Conservation (phyloP, 305 asterid genomes). For the Solanum hybrid region DNA sequence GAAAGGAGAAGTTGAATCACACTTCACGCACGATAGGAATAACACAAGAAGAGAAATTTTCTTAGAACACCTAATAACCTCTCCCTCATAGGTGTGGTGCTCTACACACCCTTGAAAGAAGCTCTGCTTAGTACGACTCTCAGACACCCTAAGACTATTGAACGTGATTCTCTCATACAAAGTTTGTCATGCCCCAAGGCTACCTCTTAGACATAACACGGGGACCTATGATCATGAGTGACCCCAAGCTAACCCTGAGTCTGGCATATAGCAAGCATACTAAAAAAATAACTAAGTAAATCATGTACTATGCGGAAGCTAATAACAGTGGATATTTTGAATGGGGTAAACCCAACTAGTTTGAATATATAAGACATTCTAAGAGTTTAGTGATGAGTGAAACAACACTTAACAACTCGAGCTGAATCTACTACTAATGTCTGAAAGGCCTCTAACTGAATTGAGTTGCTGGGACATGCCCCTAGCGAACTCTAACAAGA, state of each 20-base stretch:
- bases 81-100: not conserved
- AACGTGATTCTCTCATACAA: not conserved
- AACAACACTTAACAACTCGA: not conserved
- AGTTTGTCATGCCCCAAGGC: not conserved
- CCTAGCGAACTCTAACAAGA: not conserved
- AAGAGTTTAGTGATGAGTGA: not conserved
- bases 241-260: not conserved
- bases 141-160: not conserved
- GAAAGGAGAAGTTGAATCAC: not conserved
- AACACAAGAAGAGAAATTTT: too few species aligned
- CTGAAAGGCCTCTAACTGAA: not conserved
- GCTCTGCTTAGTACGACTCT: not conserved
- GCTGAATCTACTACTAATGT: not conserved
- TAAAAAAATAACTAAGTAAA: too few species aligned
- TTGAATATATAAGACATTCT: too few species aligned
- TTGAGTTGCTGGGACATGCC: not conserved
- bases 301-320: not conserved
- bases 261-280: too few species aligned
- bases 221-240: not conserved
- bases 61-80: not conserved
- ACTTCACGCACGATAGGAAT: not conserved
- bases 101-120: not conserved
- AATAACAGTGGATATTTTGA: not conserved
- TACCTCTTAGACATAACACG: not conserved
- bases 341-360: not conserved